A percentile compares a stretch with the other conserved stretches of the same genome.
These are phyloP conservation scores for Calocera viscosa DNA, from an alignment of 768 basidiomycete species.

Conservation along the genomic window DNA sequence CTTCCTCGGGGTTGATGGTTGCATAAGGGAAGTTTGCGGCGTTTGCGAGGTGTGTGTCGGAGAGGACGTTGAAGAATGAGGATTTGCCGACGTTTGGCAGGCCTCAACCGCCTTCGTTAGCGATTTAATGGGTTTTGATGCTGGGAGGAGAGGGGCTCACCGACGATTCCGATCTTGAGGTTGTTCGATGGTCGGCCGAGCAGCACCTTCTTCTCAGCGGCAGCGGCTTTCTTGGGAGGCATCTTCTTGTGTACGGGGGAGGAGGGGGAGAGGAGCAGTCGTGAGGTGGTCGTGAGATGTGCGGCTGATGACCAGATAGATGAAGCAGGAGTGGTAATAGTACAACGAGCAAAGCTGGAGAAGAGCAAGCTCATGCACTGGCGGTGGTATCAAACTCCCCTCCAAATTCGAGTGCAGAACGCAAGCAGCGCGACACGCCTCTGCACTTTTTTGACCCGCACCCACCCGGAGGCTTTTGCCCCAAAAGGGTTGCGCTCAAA, in stretches of 20 bases:
- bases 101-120: constrained; percentile 33
- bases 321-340: background rate
- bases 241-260: constrained; percentile 38
- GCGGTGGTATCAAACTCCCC: too few relatives aligned
- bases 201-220: constrained; percentile 67
- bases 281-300: background rate
- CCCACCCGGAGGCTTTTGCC: background rate
- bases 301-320: background rate
- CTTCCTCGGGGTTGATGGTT: constrained; percentile 78
- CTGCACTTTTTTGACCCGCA: background rate
- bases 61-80: constrained; percentile 96
- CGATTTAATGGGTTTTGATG: background rate
- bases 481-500: background rate
- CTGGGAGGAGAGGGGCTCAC: constrained; percentile 40
- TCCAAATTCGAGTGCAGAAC: too few relatives aligned
- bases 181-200: constrained; percentile 93
- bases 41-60: constrained; percentile 84
- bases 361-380: background rate
- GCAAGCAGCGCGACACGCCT: too few relatives aligned
- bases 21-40: constrained; percentile 97
- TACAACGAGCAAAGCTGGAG: background rate
- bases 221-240: constrained; percentile 79
- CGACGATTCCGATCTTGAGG: constrained; percentile 97
- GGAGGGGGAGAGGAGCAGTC: background rate
- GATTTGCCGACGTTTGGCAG: constrained; percentile 97